Evolutionary conservation across 257 asterid species (phyloP), one percentile per base, ranked within the genome.

Genomic region (Lycium ferocissimum): DNA sequence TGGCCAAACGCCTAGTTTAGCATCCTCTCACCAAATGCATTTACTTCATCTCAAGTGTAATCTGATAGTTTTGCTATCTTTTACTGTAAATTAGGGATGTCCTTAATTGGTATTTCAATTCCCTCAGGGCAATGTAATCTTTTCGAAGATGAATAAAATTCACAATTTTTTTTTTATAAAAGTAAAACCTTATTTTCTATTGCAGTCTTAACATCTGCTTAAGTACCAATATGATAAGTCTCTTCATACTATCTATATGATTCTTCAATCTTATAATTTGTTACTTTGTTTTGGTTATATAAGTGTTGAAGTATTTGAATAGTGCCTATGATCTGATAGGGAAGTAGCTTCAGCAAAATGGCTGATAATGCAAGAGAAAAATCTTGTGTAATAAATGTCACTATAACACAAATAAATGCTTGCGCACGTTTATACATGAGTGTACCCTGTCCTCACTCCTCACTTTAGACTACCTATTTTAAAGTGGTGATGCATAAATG

Each of bases 381-480:
- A 45, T 45, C 35, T 45, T 72, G 18, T 57, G 58, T 73, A 5
- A 7, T 73, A 47, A 20, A 45, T 75, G 40, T 0, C 59, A 20
- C 33, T 26, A 26, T 13, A 22, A 75, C 81, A 75, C 61, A 75
- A 47, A 75, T 9, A 71, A 71, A 71, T 71, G 79, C 53, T 71
- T 71, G 79, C 79, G n/a, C 79, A 71, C 79, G 79, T 71, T 71
- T 43, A 43, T 43, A 43, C 17, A 71, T 43, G 79, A 40, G 53
- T 22, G 79, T 71, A 71, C 56, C 35, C 7, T 71, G 79, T 9
- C 57, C 79, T 71, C 9, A 4, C 15, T 40, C 54, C 56, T 71
- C 9, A 71, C 33, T 43, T 43, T 69, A 69, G 14, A 37, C 51
- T 51, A 40, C 3, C 3, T 40, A 2, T 26, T 38, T 70, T 2